A percentile compares a stretch with the other conserved stretches of the same genome.
Conservation (phyloP, 441 rosid genomes). For the Brassica balearica region DNA sequence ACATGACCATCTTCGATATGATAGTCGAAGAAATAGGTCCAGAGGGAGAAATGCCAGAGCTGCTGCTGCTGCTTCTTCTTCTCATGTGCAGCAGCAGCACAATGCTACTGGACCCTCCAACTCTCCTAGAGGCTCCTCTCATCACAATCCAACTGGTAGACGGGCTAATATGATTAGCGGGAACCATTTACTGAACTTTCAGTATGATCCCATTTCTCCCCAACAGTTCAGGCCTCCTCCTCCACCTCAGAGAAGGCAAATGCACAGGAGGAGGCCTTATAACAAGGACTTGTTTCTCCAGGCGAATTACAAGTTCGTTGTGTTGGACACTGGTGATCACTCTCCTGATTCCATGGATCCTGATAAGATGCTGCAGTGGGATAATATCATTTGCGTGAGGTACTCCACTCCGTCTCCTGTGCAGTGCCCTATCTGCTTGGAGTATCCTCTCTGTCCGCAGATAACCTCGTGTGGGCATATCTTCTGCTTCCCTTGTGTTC, state of each 20-base stretch:
- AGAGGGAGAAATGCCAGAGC: conserved; percentile 57
- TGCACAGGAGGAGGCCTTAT: conserved; percentile 77
- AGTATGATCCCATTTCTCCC: conserved; percentile 83
- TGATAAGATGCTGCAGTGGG: conserved; percentile 92
- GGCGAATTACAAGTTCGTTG: conserved; percentile 97
- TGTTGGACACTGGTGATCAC: conserved; percentile 77
- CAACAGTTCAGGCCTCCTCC: conserved; percentile 68
- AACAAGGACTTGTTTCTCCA: conserved; percentile 93
- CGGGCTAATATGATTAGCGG: conserved; percentile 74
- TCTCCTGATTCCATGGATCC: conserved; percentile 84
- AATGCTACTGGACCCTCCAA: conserved; percentile 44
- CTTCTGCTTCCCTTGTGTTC: conserved; percentile 94
- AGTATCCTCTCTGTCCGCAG: conserved; percentile 90
- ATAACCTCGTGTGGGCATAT: conserved; percentile 96
- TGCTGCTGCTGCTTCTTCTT: conserved; percentile 47
- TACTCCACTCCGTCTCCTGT: conserved; percentile 79
- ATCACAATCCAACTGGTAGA: conserved; percentile 68
- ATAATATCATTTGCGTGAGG: conserved; percentile 84
- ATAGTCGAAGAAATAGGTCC: conserved; percentile 49
- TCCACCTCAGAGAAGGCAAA: conserved; percentile 78
- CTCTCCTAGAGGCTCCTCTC: conserved; percentile 52
- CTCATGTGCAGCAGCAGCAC: conserved; percentile 49
- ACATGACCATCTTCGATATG: conserved; percentile 42
- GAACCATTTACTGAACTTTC: conserved; percentile 92
- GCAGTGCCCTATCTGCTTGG: conserved; percentile 98